These are phyloP conservation scores for Acidiella bohemica DNA, from an alignment of 495 filamentous ascomycete species.

Conservation along the genomic window DNA sequence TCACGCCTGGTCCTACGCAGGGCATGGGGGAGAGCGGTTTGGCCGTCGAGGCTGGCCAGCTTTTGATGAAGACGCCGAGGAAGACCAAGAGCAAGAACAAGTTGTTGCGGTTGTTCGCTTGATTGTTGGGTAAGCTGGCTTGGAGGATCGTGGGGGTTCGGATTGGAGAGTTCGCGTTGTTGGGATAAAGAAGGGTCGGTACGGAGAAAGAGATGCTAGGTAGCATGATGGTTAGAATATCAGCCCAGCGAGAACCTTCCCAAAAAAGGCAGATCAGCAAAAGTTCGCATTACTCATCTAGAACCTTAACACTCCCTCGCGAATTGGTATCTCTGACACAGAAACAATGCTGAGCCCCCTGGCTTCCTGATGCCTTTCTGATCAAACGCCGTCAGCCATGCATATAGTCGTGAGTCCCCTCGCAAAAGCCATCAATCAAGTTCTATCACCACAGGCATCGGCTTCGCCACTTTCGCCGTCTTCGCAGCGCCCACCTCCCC, in stretches of 20 bases:
- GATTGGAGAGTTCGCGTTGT: background rate
- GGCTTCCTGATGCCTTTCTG: too few relatives aligned
- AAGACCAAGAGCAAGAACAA: conserved; percentile 6
- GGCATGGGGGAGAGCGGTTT: background rate
- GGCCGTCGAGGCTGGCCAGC: background rate
- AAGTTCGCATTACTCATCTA: too few relatives aligned
- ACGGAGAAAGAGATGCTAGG: background rate
- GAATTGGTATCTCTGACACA: too few relatives aligned
- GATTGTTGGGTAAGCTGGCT: background rate
- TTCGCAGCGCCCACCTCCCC: background rate
- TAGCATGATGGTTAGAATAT: too few relatives aligned
- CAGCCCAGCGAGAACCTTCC: background rate
- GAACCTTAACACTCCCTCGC: too few relatives aligned
- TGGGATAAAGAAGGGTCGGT: background rate
- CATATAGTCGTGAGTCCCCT: too few relatives aligned
- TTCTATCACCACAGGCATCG: conserved; percentile 14
- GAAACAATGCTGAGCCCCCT: too few relatives aligned
- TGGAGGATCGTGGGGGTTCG: background rate
- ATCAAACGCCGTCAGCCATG: too few relatives aligned
- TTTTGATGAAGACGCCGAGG: conserved; percentile 3
- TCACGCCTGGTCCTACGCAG: background rate
- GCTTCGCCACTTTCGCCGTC: background rate
- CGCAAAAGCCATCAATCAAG: conserved; percentile 17
- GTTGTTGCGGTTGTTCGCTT: conserved; percentile 12
- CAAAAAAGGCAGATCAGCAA: background rate